Evolutionary conservation across 2,329 filamentous ascomycete species (phyloP).

Genomic region (Dothidotthia symphoricarpi): DNA sequence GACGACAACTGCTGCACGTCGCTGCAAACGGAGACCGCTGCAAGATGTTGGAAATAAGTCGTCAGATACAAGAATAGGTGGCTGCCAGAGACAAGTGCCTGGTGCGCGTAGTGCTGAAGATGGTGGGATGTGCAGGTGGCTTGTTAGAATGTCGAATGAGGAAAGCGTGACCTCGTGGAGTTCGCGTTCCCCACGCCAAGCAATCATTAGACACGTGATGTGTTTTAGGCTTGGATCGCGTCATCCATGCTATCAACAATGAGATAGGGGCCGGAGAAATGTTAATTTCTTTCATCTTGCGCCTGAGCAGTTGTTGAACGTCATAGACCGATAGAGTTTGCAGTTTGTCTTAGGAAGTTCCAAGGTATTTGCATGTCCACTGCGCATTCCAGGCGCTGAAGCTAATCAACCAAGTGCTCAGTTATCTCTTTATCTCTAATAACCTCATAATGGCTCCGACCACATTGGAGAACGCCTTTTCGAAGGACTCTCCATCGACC

Average conservation of each 20-base stretch:
- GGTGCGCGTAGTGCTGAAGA: not conserved
- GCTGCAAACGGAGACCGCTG: not conserved
- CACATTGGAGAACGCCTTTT: slow-evolving; percentile 60
- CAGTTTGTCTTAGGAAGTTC: slow-evolving; percentile 1
- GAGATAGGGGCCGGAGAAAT: slow-evolving; percentile 2
- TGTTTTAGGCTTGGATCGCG: slow-evolving; percentile 8
- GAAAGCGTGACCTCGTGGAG: slow-evolving; percentile 5
- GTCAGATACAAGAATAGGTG: not conserved
- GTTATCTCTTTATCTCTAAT: slow-evolving; percentile 3
- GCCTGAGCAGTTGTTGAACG: slow-evolving; percentile 5
- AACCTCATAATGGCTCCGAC: slow-evolving; percentile 50
- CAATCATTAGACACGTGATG: not conserved
- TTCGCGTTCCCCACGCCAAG: slow-evolving; percentile 10
- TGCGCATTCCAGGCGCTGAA: slow-evolving; percentile 1
- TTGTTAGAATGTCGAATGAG: not conserved
- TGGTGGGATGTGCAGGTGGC: not conserved
- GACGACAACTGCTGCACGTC: slow-evolving; percentile 5
- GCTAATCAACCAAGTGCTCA: not conserved
- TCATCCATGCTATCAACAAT: slow-evolving; percentile 9
- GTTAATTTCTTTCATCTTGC: not conserved
- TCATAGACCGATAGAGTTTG: slow-evolving; percentile 4
- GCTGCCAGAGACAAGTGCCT: not conserved
- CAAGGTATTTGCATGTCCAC: slow-evolving; percentile 1
- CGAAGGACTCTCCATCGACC: slow-evolving; percentile 50
- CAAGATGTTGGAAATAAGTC: not conserved